Evolutionary conservation across 2,329 filamentous ascomycete genomes (phyloP).

Genomic region (Aspergillus alliaceus): DNA sequence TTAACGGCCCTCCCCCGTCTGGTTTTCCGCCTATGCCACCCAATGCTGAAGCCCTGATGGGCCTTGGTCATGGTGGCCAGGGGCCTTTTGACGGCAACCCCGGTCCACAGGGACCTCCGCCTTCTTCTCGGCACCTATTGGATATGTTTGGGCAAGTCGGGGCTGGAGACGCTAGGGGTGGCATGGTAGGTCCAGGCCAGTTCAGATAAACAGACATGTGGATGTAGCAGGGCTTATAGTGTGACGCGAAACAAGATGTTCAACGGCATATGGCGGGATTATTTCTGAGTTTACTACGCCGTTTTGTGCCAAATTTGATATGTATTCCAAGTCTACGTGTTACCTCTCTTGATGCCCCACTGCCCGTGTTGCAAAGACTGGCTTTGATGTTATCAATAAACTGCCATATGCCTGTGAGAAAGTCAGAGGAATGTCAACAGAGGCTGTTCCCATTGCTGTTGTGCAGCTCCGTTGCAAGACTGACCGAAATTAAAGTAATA

Average conservation of each 20-base stretch:
- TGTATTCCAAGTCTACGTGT: slow-evolving; percentile 6
- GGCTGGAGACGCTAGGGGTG: slow-evolving; percentile 35
- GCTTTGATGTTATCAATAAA: neutral
- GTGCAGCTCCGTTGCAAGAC: neutral
- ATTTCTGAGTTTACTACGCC: neutral
- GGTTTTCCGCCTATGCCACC: slow-evolving; percentile 42
- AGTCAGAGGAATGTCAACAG: neutral
- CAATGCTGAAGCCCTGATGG: slow-evolving; percentile 40
- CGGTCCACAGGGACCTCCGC: slow-evolving; percentile 38
- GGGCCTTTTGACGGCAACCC: slow-evolving; percentile 36
- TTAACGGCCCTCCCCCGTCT: slow-evolving; percentile 42
- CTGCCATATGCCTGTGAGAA: neutral
- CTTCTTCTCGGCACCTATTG: slow-evolving; percentile 41
- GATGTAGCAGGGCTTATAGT: neutral
- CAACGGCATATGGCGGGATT: slow-evolving; percentile 1
- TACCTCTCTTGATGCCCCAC: neutral
- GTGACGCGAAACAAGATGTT: neutral
- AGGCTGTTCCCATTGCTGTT: neutral
- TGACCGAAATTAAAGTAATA: slow-evolving; percentile 10
- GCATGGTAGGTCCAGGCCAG: slow-evolving; percentile 38
- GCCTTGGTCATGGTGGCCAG: slow-evolving; percentile 34
- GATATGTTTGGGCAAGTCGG: slow-evolving; percentile 45
- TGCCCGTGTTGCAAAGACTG: neutral
- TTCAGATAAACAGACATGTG: slow-evolving; percentile 27
- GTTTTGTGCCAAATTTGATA: neutral